Evolutionary conservation across 2,329 filamentous ascomycete genomes (phyloP).

Genomic region (Sporothrix mexicana): DNA sequence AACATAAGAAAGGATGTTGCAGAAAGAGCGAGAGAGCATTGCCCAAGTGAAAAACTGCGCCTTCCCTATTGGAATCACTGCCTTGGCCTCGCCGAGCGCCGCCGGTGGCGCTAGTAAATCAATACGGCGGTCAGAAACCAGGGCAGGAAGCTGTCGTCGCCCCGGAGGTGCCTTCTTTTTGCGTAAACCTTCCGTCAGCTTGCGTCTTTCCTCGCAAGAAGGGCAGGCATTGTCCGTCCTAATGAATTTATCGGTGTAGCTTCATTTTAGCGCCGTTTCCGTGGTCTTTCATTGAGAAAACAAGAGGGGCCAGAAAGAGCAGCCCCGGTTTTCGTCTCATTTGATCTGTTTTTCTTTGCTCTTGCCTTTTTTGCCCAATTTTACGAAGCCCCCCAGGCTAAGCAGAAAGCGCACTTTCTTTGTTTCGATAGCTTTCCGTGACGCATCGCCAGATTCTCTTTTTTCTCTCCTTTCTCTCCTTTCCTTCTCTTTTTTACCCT

Average conservation of each 20-base stretch:
- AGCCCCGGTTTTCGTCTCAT: slow-evolving; percentile 25
- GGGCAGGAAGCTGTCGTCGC: background rate
- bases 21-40: slow-evolving; percentile 12
- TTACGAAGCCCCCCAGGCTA: slow-evolving; percentile 26
- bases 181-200: background rate
- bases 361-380: slow-evolving; percentile 27
- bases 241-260: slow-evolving; percentile 4
- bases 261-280: slow-evolving; percentile 26
- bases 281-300: background rate
- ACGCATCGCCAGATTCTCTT: slow-evolving; percentile 22
- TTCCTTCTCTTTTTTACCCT: background rate
- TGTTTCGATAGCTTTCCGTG: slow-evolving; percentile 33
- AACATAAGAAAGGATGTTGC: background rate
- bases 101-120: slow-evolving; percentile 13
- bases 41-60: background rate
- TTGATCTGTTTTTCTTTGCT: slow-evolving; percentile 27
- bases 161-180: slow-evolving; percentile 8
- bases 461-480: slow-evolving; percentile 22
- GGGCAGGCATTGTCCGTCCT: slow-evolving; percentile 5
- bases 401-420: slow-evolving; percentile 25
- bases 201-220: background rate
- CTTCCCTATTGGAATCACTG: slow-evolving; percentile 10
- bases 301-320: background rate
- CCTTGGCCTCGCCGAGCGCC: slow-evolving; percentile 16
- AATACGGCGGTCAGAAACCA: background rate